Evolutionary conservation across 768 basidiomycete genomes (phyloP).

Genomic region (Pisolithus orientalis): DNA sequence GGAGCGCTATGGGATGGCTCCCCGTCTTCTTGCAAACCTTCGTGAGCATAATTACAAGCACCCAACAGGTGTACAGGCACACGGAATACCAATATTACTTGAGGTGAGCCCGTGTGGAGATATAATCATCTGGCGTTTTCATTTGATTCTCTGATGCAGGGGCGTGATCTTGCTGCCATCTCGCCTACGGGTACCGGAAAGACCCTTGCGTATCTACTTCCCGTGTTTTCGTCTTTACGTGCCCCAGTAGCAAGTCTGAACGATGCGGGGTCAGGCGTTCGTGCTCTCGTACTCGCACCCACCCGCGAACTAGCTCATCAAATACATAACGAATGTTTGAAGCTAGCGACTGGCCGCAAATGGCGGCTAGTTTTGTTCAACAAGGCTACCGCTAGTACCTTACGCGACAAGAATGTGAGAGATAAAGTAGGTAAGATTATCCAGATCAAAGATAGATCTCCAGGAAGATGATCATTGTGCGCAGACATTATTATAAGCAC

Average conservation of each 20-base stretch:
- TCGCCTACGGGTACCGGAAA: constrained; percentile 98
- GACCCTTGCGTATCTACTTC: constrained; percentile 87
- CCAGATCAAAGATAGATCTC: constrained; percentile 2
- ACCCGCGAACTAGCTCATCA: constrained; percentile 96
- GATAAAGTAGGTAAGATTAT: constrained; percentile 69
- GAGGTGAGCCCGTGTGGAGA: constrained; percentile 42
- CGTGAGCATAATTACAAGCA: constrained; percentile 47
- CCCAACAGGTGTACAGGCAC: constrained; percentile 79
- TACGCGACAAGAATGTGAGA: constrained; percentile 63
- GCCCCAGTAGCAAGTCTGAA: constrained; percentile 46
- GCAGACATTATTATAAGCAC: constrained; percentile 90
- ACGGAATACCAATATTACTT: constrained; percentile 74
- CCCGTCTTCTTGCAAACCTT: constrained; percentile 62
- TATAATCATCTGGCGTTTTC: background rate
- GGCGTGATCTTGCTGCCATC: constrained; percentile 84
- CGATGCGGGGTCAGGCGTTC: constrained; percentile 50
- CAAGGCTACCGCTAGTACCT: constrained; percentile 82
- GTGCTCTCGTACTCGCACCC: constrained; percentile 81
- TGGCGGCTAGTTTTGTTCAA: constrained; percentile 81
- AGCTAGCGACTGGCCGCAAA: constrained; percentile 72
- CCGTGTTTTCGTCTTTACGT: constrained; percentile 58
- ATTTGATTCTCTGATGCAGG: constrained; percentile 32
- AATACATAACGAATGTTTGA: constrained; percentile 86
- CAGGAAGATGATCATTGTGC: background rate
- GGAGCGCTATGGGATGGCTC: constrained; percentile 51